A percentile compares a stretch with the other conserved stretches of the same genome.
These are phyloP conservation scores for Pythium plurisporium DNA, from an alignment of 352 stramenopile species.

Conservation along the genomic window DNA sequence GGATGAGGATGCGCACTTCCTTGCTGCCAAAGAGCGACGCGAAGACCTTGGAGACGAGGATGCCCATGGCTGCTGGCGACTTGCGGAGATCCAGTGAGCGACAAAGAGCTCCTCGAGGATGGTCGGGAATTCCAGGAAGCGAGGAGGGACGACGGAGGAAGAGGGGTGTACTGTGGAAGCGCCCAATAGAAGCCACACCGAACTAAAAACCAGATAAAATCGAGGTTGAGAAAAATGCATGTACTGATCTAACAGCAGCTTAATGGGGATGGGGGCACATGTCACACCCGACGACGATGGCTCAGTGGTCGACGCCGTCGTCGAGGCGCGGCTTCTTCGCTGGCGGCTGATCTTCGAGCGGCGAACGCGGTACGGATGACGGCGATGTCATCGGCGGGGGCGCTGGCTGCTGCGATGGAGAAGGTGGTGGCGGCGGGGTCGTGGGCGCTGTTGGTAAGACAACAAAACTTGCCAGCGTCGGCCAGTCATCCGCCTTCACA, in stretches of 20 bases:
- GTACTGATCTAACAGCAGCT: neutral
- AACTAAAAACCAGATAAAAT: conserved; percentile 15
- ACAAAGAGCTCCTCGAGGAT: neutral
- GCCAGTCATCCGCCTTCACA: conserved; percentile 14
- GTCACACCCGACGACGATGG: too few species aligned
- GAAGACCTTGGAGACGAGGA: conserved; percentile 97
- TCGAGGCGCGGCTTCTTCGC: conserved; percentile 54
- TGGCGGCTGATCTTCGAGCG: conserved; percentile 32
- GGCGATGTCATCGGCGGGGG: neutral
- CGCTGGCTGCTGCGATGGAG: conserved; percentile 5
- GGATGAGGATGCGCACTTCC: conserved; percentile 99
- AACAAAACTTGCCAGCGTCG: conserved; percentile 22
- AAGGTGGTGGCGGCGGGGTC: conserved; percentile 12
- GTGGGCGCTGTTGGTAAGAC: conserved; percentile 8
- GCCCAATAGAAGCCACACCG: conserved; percentile 6
- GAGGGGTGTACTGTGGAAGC: neutral
- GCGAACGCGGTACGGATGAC: conserved; percentile 8
- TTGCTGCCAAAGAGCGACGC: conserved; percentile 98
- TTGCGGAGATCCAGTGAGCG: neutral
- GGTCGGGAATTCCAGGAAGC: neutral
- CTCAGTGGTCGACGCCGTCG: conserved; percentile 1
- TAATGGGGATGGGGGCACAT: too few species aligned
- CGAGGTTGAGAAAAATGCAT: neutral
- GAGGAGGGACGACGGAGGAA: neutral
- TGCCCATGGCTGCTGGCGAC: conserved; percentile 85